These are phyloP conservation scores for Anthracocystis setariae DNA, from an alignment of 1,284 basidiomycete species.

Conservation along the genomic window DNA sequence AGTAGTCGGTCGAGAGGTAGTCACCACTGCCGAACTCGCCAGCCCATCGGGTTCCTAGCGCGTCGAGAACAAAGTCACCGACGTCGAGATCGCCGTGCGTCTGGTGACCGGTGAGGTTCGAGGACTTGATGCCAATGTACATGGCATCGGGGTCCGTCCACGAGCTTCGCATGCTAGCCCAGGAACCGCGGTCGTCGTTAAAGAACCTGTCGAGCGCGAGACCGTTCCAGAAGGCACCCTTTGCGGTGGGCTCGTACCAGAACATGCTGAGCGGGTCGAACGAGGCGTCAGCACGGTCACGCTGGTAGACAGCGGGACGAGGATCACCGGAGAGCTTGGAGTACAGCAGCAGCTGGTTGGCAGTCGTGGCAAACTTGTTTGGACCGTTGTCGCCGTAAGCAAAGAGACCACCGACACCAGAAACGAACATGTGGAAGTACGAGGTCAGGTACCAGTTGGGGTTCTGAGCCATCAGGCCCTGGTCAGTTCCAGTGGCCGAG, in stretches of 20 bases:
- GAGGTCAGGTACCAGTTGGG: conserved; percentile 77
- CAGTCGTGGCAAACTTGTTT: conserved; percentile 81
- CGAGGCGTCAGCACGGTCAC: conserved; percentile 83
- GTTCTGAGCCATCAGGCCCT: conserved; percentile 74
- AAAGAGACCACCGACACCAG: conserved; percentile 86
- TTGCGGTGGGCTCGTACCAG: conserved; percentile 87
- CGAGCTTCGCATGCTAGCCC: conserved; percentile 87
- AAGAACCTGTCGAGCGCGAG: conserved; percentile 85
- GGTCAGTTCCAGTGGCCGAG: conserved; percentile 85
- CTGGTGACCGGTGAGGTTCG: conserved; percentile 77
- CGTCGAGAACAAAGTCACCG: conserved; percentile 95
- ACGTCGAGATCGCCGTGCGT: conserved; percentile 92
- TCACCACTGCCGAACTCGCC: conserved; percentile 92
- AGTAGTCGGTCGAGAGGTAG: conserved; percentile 73
- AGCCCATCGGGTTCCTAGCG: conserved; percentile 91
- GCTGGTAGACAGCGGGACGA: conserved; percentile 85
- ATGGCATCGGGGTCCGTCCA: conserved; percentile 89
- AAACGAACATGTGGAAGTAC: conserved; percentile 88
- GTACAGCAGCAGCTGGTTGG: conserved; percentile 63
- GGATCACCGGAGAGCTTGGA: conserved; percentile 70
- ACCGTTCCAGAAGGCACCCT: conserved; percentile 91
- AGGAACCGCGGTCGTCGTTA: conserved; percentile 74
- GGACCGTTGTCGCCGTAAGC: conserved; percentile 93
- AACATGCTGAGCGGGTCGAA: conserved; percentile 93
- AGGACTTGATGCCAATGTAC: conserved; percentile 88